These are phyloP conservation scores for Conoideocrella luteorostrata DNA, from an alignment of 2,329 filamentous ascomycete genomes.

Conservation along the genomic window DNA sequence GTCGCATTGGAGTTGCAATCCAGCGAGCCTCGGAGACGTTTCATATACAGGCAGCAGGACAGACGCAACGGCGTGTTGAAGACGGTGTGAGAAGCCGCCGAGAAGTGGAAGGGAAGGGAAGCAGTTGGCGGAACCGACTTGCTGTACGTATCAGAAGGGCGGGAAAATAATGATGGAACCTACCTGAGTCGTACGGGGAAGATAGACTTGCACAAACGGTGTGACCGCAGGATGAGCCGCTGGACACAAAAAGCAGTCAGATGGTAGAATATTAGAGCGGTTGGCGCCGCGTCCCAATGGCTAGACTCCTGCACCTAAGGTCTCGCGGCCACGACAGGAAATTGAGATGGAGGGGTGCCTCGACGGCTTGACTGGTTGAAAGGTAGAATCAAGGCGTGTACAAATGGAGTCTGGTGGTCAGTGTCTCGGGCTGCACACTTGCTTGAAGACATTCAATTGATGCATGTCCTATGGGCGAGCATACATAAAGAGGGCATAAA, in stretches of 20 bases:
- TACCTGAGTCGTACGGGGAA: neutral
- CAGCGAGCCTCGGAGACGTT: too few species aligned
- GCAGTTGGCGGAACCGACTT: too few species aligned
- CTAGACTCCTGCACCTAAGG: conserved; percentile 4
- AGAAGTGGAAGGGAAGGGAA: conserved; percentile 5
- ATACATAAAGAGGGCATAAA: too few species aligned
- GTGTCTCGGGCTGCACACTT: neutral
- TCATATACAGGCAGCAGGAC: too few species aligned
- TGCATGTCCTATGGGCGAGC: too few species aligned
- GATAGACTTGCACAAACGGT: neutral
- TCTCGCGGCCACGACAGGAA: neutral
- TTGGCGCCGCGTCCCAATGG: conserved; percentile 6
- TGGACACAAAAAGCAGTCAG: neutral
- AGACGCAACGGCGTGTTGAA: neutral
- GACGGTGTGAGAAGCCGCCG: conserved; percentile 7
- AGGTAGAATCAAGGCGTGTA: too few species aligned
- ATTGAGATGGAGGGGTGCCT: neutral
- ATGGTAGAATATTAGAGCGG: conserved; percentile 3
- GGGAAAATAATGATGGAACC: neutral
- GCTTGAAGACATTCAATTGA: too few species aligned
- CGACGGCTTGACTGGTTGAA: neutral
- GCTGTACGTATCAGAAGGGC: conserved; percentile 7
- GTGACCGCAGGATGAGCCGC: neutral
- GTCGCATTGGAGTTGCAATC: too few species aligned
- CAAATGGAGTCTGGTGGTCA: too few species aligned